These are phyloP conservation scores for Rhytidiadelphus loreus DNA, from an alignment of 225 moss, liverwort and hornwort species.

Conservation along the genomic window DNA sequence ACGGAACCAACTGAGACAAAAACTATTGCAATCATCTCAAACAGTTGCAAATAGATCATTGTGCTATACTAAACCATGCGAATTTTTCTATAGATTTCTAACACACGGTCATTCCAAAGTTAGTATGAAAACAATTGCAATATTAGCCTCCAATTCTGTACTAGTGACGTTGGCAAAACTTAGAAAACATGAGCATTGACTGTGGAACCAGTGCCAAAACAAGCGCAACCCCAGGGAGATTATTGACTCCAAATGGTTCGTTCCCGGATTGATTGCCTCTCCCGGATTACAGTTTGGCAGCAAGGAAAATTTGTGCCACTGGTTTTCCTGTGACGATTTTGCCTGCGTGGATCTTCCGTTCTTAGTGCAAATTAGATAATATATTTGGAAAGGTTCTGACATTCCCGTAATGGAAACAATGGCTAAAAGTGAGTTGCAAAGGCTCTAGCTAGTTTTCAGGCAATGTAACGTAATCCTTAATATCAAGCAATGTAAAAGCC, in stretches of 20 bases:
- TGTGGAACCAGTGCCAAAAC: background rate
- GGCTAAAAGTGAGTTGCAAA: too few species aligned
- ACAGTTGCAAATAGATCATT: background rate
- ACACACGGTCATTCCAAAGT: background rate
- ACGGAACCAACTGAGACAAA: background rate
- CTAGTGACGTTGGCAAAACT: background rate
- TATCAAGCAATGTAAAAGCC: too few species aligned
- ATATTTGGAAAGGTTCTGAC: background rate
- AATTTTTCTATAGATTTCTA: background rate
- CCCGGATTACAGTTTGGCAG: background rate
- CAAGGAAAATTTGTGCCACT: background rate
- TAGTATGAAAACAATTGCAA: background rate
- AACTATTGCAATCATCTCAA: background rate
- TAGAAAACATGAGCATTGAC: background rate
- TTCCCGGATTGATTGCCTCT: background rate
- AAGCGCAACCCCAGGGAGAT: background rate
- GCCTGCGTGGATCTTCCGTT: background rate
- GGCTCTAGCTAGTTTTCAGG: too few species aligned
- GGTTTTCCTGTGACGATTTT: background rate
- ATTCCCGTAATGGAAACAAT: background rate
- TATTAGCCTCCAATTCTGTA: background rate
- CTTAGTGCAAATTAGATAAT: background rate
- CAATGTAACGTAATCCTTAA: too few species aligned
- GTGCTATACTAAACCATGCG: too few species aligned
- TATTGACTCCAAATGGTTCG: background rate